Evolutionary conservation across 192 early-diverging fungal genomes (phyloP).

Genomic region (Backusella morwellensis): DNA sequence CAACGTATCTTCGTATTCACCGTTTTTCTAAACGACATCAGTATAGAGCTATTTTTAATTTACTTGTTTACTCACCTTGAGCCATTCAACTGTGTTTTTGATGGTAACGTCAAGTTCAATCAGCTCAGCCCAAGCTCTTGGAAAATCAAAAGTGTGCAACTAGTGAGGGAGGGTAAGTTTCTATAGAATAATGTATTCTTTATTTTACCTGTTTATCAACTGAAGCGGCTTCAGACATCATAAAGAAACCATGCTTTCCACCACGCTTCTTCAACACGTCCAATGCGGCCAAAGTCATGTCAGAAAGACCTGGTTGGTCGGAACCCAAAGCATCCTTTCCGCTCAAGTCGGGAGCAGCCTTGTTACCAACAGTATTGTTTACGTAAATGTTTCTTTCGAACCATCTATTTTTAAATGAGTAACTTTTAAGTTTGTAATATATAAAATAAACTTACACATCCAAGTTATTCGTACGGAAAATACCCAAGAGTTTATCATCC

Average conservation of each 20-base stretch:
- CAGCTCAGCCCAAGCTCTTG: conserved; percentile 62
- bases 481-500: conserved; percentile 55
- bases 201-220: conserved; percentile 51
- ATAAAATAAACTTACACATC: conserved; percentile 40
- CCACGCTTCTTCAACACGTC: conserved; percentile 56
- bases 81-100: conserved; percentile 52
- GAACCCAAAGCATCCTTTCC: conserved; percentile 38
- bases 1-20: conserved; percentile 50
- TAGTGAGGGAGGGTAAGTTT: not conserved
- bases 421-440: too few relatives aligned
- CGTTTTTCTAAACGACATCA: conserved; percentile 27
- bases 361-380: conserved; percentile 42
- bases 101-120: conserved; percentile 62
- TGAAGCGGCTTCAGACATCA: conserved; percentile 65
- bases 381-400: conserved; percentile 59
- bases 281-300: conserved; percentile 61
- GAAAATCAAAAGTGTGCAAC: conserved; percentile 60
- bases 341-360: conserved; percentile 43
- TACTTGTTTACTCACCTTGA: conserved; percentile 19
- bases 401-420: conserved; percentile 34
- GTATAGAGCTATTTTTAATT: too few relatives aligned
- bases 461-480: conserved; percentile 57
- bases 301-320: conserved; percentile 55
- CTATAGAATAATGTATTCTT: not conserved
- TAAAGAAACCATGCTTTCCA: conserved; percentile 61